Conservation (phyloP, 139 green algal species). For the Monoraphidium neglectum region DNA sequence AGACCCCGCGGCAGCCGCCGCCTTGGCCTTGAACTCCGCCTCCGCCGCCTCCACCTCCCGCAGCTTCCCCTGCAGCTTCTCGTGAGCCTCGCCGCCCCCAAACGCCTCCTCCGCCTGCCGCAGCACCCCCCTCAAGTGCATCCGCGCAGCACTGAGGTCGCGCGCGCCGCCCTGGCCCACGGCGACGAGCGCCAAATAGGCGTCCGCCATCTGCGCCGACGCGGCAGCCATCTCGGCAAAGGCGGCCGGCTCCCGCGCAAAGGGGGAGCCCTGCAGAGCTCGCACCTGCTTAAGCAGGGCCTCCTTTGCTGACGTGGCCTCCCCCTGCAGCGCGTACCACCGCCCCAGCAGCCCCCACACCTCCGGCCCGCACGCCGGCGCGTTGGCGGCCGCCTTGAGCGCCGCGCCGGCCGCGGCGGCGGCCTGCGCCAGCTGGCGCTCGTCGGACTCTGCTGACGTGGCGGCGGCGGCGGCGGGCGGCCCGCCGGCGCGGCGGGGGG, state of each 20-base stretch:
- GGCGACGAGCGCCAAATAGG: constrained; percentile 34
- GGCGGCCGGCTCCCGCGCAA: constrained; percentile 39
- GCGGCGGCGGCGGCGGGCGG: constrained; percentile 2
- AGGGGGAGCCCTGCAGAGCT: constrained; percentile 52
- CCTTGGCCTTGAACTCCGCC: constrained; percentile 16
- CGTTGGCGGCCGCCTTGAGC: constrained; percentile 36
- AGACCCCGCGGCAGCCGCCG: background rate
- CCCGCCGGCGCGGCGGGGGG: background rate
- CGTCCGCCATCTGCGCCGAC: constrained; percentile 36
- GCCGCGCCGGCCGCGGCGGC: constrained; percentile 22
- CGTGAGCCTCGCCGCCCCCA: constrained; percentile 4
- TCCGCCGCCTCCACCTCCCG: constrained; percentile 18
- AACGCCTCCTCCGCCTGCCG: constrained; percentile 63
- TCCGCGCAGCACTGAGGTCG: constrained; percentile 65
- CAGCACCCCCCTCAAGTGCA: constrained; percentile 73
- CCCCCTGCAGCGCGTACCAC: constrained; percentile 50
- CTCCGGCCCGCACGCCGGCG: constrained; percentile 1
- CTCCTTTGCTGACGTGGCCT: constrained; percentile 55
- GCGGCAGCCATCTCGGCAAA: constrained; percentile 64
- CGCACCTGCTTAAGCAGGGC: constrained; percentile 49
- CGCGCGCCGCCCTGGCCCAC: constrained; percentile 16
- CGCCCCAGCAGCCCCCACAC: constrained; percentile 53
- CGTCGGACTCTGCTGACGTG: constrained; percentile 12
- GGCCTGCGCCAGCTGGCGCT: constrained; percentile 33
- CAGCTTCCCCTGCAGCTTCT: constrained; percentile 27